Evolutionary conservation across 1,284 basidiomycete genomes (phyloP), one percentile per base, ranked within the genome.

Genomic region (Uromyces viciae-fabae): DNA sequence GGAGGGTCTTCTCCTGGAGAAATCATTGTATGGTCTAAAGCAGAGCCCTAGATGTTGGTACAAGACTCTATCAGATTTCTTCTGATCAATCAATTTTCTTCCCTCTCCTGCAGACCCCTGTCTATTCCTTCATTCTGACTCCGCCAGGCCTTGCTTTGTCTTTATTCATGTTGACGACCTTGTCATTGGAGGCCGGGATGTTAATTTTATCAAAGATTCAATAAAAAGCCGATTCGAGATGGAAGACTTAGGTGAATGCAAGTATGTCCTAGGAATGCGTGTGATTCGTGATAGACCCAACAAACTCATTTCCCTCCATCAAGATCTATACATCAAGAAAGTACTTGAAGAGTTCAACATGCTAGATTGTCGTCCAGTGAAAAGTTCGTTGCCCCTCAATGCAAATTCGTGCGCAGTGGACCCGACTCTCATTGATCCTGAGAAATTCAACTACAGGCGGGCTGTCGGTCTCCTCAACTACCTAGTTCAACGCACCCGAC

Each of bases 181-280:
- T 7, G 25, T 72, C 42, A 52, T 72, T 72, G 64, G 64, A 28
- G 64, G 64, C 17, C 28, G 36, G 7, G 38, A 40, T 33, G 14
- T 68, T 9, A 19, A 68, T 15, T 19, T 7, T 14, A 15, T 68
- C 33, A 68, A 68, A 38, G 33, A 68, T 14, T 15, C 17, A 33
- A 68, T 68, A 7, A 36, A 36, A 17, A 25, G 11, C 8, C 14
- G 14, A 14, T 68, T 68, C 38, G 28, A 68, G 17, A 68, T 68
- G 64, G 33, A 68, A 15, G 64, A 68, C 38, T 25, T 36, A 14
- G 17, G 64, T 15, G 33, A 68, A 38, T 40, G 17, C n/a, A 52
- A 72, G n/a, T 52, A n/a, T 8, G 5, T 72, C 31, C 42, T 72
- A 72, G 69, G 69, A 7, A 72, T 72, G 69, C 43, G 42, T 17